phyloP scores from a whole-genome alignment of 352 stramenopile genomes.

The Phytopythium cucurbitacearum region DNA sequence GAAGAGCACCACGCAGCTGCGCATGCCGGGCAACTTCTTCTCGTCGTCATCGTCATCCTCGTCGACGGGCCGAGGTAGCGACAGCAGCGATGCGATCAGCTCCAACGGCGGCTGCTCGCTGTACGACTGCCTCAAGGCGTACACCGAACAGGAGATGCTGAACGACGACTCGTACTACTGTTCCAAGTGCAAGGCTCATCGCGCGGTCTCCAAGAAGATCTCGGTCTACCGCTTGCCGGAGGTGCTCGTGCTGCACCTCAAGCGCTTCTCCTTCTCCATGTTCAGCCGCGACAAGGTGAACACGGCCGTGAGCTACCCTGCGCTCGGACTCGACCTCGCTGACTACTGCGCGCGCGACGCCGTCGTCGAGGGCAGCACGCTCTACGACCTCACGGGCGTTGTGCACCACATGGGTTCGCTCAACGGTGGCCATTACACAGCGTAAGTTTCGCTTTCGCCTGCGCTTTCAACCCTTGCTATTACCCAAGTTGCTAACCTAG shows the following conservation, averaged over 20 bases:
- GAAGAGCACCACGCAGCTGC: slow-evolving; percentile 31
- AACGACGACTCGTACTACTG: slow-evolving; percentile 75
- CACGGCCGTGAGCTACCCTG: slow-evolving; percentile 58
- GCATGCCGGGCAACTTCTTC: slow-evolving; percentile 36
- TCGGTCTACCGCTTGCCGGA: slow-evolving; percentile 69
- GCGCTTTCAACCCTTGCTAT: no score
- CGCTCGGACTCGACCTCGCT: slow-evolving; percentile 51
- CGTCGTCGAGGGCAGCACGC: slow-evolving; percentile 58
- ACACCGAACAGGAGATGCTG: slow-evolving; percentile 66
- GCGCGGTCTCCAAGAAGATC: slow-evolving; percentile 69
- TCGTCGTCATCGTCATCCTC: slow-evolving; percentile 15
- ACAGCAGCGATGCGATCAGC: slow-evolving; percentile 1
- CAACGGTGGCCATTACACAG: slow-evolving; percentile 82
- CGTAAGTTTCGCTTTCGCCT: slow-evolving; percentile 19
- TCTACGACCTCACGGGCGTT: slow-evolving; percentile 78
- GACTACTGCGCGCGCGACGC: slow-evolving; percentile 67
- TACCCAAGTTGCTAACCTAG: no score
- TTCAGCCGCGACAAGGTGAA: slow-evolving; percentile 78
- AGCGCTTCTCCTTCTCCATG: slow-evolving; percentile 83
- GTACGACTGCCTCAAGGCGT: slow-evolving; percentile 66
- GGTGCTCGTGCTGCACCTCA: slow-evolving; percentile 88
- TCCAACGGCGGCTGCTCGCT: slow-evolving; percentile 28
- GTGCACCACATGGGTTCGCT: slow-evolving; percentile 78
- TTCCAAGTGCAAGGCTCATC: slow-evolving; percentile 66
- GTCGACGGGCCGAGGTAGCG: background rate